A percentile compares a stretch with the other conserved stretches of the same genome.
Conservation (phyloP, 768 basidiomycete genomes). For the Lactifluus subvellereus region DNA sequence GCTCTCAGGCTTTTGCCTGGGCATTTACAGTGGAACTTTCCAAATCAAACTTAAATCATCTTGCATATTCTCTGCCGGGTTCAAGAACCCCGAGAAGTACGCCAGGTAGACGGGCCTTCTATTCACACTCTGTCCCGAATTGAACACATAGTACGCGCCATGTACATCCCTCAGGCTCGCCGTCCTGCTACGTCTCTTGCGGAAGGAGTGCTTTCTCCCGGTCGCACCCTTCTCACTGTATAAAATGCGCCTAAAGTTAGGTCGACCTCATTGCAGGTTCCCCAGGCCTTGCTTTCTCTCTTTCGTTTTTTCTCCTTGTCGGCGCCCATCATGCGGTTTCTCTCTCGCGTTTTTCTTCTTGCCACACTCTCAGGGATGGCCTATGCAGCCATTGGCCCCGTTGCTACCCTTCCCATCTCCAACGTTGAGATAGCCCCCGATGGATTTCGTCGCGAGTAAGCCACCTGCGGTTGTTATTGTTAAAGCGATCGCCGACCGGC, state of each 20-base stretch:
- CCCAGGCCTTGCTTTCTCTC: not conserved
- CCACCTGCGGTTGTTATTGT: not conserved
- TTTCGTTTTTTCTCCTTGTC: not conserved
- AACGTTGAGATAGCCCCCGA: conserved; percentile 25
- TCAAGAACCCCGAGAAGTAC: too few species aligned
- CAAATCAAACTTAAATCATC: too few species aligned
- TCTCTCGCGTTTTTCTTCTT: not conserved
- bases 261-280: not conserved
- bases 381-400: conserved; percentile 25
- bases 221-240: conserved; percentile 4
- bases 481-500: not conserved
- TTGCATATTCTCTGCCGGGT: too few species aligned
- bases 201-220: not conserved
- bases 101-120: too few species aligned
- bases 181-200: too few species aligned
- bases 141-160: not conserved
- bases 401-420: conserved; percentile 22
- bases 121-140: not conserved
- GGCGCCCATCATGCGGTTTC: not conserved
- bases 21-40: too few species aligned
- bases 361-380: not conserved
- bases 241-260: not conserved
- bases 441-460: conserved; percentile 23
- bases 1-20: too few species aligned
- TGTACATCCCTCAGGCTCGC: too few species aligned